phyloP scores from a whole-genome alignment of 192 early-diverging fungal genomes.

The Coemansia interrupta region DNA sequence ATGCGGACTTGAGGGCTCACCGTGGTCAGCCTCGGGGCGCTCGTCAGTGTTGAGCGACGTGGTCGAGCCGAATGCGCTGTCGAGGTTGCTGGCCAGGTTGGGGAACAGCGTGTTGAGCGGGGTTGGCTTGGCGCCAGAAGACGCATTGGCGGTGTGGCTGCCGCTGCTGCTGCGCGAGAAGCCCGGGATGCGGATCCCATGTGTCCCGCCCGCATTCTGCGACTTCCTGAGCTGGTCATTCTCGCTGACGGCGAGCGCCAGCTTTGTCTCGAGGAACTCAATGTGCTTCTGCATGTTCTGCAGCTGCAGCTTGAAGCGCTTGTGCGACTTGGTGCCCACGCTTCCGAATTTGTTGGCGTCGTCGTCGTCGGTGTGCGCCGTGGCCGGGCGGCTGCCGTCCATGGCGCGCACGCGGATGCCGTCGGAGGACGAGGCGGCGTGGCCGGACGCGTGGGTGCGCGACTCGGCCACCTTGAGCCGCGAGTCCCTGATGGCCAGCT shows the following conservation, averaged over 20 bases:
- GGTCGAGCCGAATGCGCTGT: slow-evolving; percentile 17
- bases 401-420: slow-evolving; percentile 43
- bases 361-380: slow-evolving; percentile 3
- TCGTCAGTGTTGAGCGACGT: slow-evolving; percentile 19
- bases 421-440: slow-evolving; percentile 22
- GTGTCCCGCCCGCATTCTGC: slow-evolving; percentile 4
- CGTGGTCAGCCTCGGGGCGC: not conserved
- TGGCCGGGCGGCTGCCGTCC: slow-evolving; percentile 9
- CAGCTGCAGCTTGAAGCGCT: slow-evolving; percentile 52
- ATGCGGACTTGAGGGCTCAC: not conserved
- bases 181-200: slow-evolving; percentile 6
- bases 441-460: slow-evolving; percentile 10
- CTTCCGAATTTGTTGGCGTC: slow-evolving; percentile 33
- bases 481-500: slow-evolving; percentile 25
- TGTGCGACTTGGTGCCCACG: slow-evolving; percentile 47
- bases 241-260: slow-evolving; percentile 44
- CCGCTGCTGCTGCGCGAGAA: slow-evolving; percentile 10
- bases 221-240: slow-evolving; percentile 43
- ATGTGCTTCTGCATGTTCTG: slow-evolving; percentile 55
- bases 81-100: slow-evolving; percentile 43
- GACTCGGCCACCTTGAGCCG: slow-evolving; percentile 31
- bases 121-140: slow-evolving; percentile 6
- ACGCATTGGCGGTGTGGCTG: slow-evolving; percentile 1
- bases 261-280: slow-evolving; percentile 51
- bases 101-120: slow-evolving; percentile 41